Conservation (phyloP, 345 rosid species). For the Alliaria petiolata region DNA sequence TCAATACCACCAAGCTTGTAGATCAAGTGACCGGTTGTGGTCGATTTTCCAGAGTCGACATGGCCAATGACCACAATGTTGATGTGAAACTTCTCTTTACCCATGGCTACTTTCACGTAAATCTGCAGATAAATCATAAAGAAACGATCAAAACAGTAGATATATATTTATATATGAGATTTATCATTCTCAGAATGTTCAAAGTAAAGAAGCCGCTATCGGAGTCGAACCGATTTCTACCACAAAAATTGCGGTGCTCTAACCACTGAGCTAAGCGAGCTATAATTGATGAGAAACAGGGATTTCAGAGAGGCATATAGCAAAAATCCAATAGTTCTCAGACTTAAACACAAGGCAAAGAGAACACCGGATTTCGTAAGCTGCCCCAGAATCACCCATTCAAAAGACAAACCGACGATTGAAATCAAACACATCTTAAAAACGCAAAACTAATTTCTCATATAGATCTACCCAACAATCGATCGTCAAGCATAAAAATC, state of each 20-base stretch:
- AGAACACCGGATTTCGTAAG: neutral
- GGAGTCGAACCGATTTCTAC: conserved; percentile 30
- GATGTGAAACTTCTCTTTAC: no score
- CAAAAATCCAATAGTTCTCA: neutral
- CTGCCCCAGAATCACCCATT: neutral
- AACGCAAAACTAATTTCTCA: neutral
- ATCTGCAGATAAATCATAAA: no score
- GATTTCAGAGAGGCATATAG: neutral
- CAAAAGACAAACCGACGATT: neutral
- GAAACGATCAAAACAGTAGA: no score
- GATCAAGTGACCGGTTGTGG: no score
- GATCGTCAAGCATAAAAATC: neutral
- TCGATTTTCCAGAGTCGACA: no score
- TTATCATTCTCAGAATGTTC: no score
- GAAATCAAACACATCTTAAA: no score
- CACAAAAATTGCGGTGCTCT: conserved; percentile 21
- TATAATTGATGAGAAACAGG: neutral
- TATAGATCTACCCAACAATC: neutral
- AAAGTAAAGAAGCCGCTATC: neutral
- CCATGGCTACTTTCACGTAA: no score
- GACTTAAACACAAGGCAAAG: neutral
- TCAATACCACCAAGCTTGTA: no score
- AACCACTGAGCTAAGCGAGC: conserved; percentile 17
- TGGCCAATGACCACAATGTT: no score
- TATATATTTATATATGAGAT: no score